These are phyloP conservation scores for Candida orba DNA, from an alignment of 805 yeast species.

Conservation along the genomic window DNA sequence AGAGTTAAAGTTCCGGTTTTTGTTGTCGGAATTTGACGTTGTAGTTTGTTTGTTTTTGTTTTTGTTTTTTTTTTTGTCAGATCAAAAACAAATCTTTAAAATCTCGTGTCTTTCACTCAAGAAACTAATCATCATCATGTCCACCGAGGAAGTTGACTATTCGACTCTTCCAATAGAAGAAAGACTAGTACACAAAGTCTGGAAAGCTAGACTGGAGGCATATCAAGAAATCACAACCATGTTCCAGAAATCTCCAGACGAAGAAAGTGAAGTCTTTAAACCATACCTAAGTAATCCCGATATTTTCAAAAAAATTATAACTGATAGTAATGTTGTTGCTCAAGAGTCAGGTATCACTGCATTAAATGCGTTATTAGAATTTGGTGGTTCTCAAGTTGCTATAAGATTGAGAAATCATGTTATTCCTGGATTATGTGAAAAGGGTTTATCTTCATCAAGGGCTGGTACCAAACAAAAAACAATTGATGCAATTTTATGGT, in stretches of 20 bases:
- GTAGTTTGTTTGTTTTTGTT: background rate
- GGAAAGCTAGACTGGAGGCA: constrained; percentile 84
- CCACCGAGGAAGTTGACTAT: constrained; percentile 19
- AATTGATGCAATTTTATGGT: constrained; percentile 49
- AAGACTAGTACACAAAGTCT: constrained; percentile 47
- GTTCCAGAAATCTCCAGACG: constrained; percentile 48
- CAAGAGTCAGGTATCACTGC: constrained; percentile 74
- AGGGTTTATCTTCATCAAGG: constrained; percentile 70
- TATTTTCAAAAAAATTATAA: constrained; percentile 47
- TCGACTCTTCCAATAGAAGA: constrained; percentile 20
- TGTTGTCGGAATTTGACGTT: background rate
- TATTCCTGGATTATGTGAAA: constrained; percentile 59
- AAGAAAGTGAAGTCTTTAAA: constrained; percentile 48
- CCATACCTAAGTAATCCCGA: constrained; percentile 47
- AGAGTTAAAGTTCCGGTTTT: too few relatives aligned
- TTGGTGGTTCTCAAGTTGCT: constrained; percentile 42
- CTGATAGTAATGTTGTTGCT: constrained; percentile 85
- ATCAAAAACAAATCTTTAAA: background rate
- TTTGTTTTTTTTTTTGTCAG: background rate
- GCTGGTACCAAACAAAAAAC: constrained; percentile 66
- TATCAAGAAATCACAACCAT: constrained; percentile 56
- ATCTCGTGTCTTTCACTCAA: background rate
- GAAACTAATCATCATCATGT: background rate
- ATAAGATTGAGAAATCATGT: constrained; percentile 35
- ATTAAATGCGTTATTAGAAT: constrained; percentile 46